Evolutionary conservation across 2,329 filamentous ascomycete species (phyloP).

Genomic region (Trichoderma atrobrunneum): DNA sequence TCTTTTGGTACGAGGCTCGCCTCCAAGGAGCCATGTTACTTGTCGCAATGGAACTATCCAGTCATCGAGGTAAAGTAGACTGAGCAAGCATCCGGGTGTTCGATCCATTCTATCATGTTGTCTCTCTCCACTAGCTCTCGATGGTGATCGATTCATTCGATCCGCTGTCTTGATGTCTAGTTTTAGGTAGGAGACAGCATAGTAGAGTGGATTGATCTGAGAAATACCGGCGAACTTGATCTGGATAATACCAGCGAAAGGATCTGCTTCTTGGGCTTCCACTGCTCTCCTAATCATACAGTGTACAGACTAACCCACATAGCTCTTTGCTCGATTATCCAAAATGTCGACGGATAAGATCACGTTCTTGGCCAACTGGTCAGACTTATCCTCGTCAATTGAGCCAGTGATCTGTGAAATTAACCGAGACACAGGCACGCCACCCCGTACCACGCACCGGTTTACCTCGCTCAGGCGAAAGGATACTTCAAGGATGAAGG

Average conservation of each 20-base stretch:
- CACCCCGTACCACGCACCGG: conserved; percentile 74
- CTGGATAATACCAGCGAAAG: conserved; percentile 86
- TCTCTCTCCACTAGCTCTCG: not conserved
- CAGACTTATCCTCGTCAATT: conserved; percentile 34
- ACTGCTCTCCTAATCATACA: conserved; percentile 26
- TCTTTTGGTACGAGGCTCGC: conserved; percentile 19
- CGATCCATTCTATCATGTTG: conserved; percentile 24
- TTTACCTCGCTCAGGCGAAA: conserved; percentile 74
- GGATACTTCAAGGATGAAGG: conserved; percentile 73
- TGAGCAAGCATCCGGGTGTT: conserved; percentile 49
- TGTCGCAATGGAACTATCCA: conserved; percentile 34
- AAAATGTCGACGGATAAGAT: conserved; percentile 81
- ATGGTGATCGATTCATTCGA: not conserved
- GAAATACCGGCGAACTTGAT: conserved; percentile 84
- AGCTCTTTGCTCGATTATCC: conserved; percentile 44
- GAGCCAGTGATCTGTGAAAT: not conserved
- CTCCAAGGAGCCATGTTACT: conserved; percentile 20
- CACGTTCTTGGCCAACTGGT: conserved; percentile 83
- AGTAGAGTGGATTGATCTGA: conserved; percentile 51
- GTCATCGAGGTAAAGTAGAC: conserved; percentile 46
- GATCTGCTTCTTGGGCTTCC: conserved; percentile 69
- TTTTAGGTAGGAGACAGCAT: conserved; percentile 17
- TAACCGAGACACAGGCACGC: conserved; percentile 60
- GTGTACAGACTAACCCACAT: conserved; percentile 46
- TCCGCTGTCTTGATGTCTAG: not conserved